Evolutionary conservation across 129 eudicot genomes (phyloP).

Genomic region (Mikania micrantha): DNA sequence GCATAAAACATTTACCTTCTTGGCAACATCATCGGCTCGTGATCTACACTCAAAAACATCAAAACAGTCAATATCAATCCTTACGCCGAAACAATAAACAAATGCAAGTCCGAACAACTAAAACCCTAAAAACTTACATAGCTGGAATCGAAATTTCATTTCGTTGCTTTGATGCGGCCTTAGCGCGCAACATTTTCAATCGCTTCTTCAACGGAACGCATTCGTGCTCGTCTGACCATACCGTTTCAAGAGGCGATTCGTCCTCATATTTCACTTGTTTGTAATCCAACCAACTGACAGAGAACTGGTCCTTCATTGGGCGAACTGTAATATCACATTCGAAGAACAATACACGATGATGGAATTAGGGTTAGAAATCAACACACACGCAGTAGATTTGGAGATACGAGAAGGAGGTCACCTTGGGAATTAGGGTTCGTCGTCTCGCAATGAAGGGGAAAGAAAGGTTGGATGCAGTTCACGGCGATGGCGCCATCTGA

Average conservation of each 20-base stretch:
- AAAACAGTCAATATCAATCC: background rate
- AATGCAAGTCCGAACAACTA: background rate
- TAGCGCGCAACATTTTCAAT: constrained; percentile 41
- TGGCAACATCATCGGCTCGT: constrained; percentile 18
- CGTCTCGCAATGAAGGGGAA: background rate
- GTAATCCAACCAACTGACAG: background rate
- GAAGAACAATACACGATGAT: background rate
- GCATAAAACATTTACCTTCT: constrained; percentile 24
- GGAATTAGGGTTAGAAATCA: constrained; percentile 14
- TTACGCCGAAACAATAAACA: background rate
- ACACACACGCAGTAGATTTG: background rate
- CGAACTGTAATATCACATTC: background rate
- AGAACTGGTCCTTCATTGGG: background rate
- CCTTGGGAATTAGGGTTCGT: background rate
- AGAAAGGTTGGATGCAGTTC: background rate
- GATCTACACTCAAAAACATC: constrained; percentile 22
- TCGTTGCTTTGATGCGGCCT: background rate
- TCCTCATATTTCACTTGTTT: constrained; percentile 11
- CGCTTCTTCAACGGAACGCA: constrained; percentile 71
- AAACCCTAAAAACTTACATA: constrained; percentile 5
- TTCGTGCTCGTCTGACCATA: constrained; percentile 59
- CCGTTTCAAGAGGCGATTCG: constrained; percentile 11
- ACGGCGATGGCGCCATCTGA: constrained; percentile 6
- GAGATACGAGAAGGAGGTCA: background rate
- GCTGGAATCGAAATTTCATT: background rate